Evolutionary conservation across 192 early-diverging fungal genomes (phyloP).

Genomic region (Coemansia sp.): DNA sequence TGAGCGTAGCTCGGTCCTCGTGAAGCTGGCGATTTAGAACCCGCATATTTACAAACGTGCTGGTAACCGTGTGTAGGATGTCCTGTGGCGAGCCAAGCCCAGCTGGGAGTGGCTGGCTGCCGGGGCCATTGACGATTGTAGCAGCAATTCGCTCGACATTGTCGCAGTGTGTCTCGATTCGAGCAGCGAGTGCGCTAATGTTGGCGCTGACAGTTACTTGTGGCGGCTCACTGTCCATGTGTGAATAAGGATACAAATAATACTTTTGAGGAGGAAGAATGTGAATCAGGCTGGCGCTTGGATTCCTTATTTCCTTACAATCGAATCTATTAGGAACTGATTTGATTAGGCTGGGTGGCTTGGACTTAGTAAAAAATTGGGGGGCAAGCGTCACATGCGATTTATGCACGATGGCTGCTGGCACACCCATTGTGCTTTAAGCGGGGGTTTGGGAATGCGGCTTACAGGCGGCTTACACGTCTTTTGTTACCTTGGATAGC

Average conservation of each 20-base stretch:
- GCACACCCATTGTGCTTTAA: too few species aligned
- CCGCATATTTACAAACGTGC: conserved; percentile 35
- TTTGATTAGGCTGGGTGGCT: too few species aligned
- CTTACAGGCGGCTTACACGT: too few species aligned
- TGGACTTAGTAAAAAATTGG: too few species aligned
- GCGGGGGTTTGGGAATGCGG: too few species aligned
- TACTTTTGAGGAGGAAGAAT: too few species aligned
- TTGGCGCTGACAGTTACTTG: neutral
- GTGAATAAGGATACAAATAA: neutral
- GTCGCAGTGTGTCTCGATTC: neutral
- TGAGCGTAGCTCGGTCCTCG: conserved; percentile 25
- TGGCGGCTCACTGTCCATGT: neutral
- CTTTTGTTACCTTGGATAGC: too few species aligned
- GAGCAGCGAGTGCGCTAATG: neutral
- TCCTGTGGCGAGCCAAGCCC: conserved; percentile 7
- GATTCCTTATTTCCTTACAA: too few species aligned
- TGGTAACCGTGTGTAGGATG: conserved; percentile 20
- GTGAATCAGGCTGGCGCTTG: too few species aligned
- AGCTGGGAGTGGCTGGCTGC: neutral
- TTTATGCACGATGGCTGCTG: too few species aligned
- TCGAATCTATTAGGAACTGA: too few species aligned
- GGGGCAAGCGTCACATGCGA: too few species aligned
- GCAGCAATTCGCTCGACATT: conserved; percentile 4
- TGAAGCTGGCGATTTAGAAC: conserved; percentile 36
- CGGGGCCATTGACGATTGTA: neutral